These are phyloP conservation scores for Exophiala aquamarina DNA, from an alignment of 2,329 filamentous ascomycete genomes.

Conservation along the genomic window DNA sequence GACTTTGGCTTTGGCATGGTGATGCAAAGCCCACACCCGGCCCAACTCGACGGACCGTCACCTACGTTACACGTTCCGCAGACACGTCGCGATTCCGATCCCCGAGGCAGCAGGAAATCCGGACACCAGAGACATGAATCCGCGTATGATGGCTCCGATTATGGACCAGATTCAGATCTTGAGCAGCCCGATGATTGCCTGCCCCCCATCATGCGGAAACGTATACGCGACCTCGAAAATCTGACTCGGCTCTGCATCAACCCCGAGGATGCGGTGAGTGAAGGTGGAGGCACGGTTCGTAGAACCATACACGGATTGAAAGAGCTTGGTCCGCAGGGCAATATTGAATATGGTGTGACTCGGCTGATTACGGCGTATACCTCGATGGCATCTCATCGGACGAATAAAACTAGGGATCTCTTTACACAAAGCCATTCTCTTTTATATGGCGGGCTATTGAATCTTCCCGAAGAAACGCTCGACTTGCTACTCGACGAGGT, in stretches of 20 bases:
- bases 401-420: slow-evolving; percentile 60
- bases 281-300: slow-evolving; percentile 53
- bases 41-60: slow-evolving; percentile 15
- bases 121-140: slow-evolving; percentile 43
- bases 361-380: slow-evolving; percentile 59
- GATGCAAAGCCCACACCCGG: slow-evolving; percentile 27
- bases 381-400: slow-evolving; percentile 59
- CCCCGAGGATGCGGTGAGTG: slow-evolving; percentile 36
- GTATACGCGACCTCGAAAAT: slow-evolving; percentile 57
- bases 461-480: slow-evolving; percentile 53
- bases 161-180: slow-evolving; percentile 57
- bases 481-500: slow-evolving; percentile 60
- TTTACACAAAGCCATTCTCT: slow-evolving; percentile 59
- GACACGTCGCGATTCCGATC: slow-evolving; percentile 40
- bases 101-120: slow-evolving; percentile 36
- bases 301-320: slow-evolving; percentile 52
- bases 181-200: slow-evolving; percentile 51
- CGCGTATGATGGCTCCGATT: slow-evolving; percentile 59
- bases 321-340: slow-evolving; percentile 56
- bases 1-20: slow-evolving; percentile 24
- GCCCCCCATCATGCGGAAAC: slow-evolving; percentile 54
- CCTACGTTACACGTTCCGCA: slow-evolving; percentile 31
- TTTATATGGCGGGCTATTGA: slow-evolving; percentile 45
- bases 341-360: slow-evolving; percentile 57
- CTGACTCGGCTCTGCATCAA: slow-evolving; percentile 46